Conservation (phyloP, 139 green algal species). For the Diplosphaera chodatii region DNA sequence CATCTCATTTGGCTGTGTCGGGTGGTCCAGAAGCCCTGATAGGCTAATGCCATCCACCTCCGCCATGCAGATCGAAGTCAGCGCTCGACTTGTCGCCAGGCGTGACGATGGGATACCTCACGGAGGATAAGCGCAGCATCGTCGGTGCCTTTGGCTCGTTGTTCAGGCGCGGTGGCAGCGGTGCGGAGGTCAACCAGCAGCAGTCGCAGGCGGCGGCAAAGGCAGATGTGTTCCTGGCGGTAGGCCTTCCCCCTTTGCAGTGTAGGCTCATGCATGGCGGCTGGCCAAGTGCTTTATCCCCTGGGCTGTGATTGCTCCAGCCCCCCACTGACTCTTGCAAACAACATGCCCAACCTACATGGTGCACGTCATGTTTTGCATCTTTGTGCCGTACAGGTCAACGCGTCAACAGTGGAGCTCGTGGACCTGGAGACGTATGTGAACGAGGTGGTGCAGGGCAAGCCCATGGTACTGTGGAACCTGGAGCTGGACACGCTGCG, state of each 20-base stretch:
- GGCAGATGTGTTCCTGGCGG: slow-evolving; percentile 80
- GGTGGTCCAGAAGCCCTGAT: not conserved
- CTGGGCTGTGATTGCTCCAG: too few relatives aligned
- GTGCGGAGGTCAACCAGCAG: not conserved
- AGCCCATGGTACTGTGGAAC: slow-evolving; percentile 82
- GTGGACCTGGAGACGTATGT: slow-evolving; percentile 55
- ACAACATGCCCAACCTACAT: too few relatives aligned
- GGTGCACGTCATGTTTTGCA: too few relatives aligned
- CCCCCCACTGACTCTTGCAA: too few relatives aligned
- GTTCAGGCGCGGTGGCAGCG: slow-evolving; percentile 17
- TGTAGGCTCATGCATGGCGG: too few relatives aligned
- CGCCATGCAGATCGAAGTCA: slow-evolving; percentile 50
- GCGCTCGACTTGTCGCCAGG: slow-evolving; percentile 42
- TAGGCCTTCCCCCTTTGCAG: too few relatives aligned
- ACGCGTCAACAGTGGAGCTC: slow-evolving; percentile 78
- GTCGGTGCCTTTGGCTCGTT: slow-evolving; percentile 25
- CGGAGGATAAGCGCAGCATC: slow-evolving; percentile 42
- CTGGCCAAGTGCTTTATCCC: too few relatives aligned
- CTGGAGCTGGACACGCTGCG: slow-evolving; percentile 93
- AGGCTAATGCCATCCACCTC: too few relatives aligned
- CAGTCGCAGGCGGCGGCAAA: slow-evolving; percentile 20
- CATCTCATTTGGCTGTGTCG: too few relatives aligned
- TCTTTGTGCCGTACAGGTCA: slow-evolving; percentile 32
- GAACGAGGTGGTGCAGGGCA: slow-evolving; percentile 38
- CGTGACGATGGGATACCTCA: slow-evolving; percentile 69